A percentile compares a stretch with the other conserved stretches of the same genome.
These are phyloP conservation scores for Boechera stricta DNA, from an alignment of 345 rosid species.

Conservation along the genomic window DNA sequence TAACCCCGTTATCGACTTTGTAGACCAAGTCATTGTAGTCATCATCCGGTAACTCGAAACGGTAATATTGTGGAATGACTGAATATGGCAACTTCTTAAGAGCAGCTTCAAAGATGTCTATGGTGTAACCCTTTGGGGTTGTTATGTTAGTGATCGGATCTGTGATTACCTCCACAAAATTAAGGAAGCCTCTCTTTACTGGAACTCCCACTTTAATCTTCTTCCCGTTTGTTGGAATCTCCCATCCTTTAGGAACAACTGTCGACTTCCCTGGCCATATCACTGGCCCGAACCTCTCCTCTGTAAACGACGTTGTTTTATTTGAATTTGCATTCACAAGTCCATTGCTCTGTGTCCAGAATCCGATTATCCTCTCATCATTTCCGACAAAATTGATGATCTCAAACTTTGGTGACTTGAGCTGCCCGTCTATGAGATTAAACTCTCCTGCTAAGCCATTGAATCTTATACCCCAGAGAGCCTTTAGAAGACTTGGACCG, in stretches of 20 bases:
- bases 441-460: constrained; percentile 53
- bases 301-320: background rate
- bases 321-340: constrained; percentile 13
- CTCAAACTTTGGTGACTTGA: constrained; percentile 49
- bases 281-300: constrained; percentile 13
- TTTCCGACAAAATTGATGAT: constrained; percentile 51
- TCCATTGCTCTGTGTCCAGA: constrained; percentile 47
- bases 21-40: constrained; percentile 47
- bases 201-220: constrained; percentile 57
- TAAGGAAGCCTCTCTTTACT: constrained; percentile 36
- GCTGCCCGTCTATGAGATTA: constrained; percentile 46
- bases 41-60: background rate
- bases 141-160: background rate
- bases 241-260: constrained; percentile 48
- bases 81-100: constrained; percentile 39
- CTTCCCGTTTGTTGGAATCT: constrained; percentile 42
- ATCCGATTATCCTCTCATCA: constrained; percentile 44
- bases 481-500: constrained; percentile 44
- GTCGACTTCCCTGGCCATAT: constrained; percentile 60
- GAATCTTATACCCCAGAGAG: constrained; percentile 42
- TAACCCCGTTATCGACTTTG: constrained; percentile 52
- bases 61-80: constrained; percentile 37
- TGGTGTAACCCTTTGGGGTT: constrained; percentile 38
- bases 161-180: constrained; percentile 31
- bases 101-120: constrained; percentile 47